Conservation (phyloP, 768 basidiomycete genomes). For the Suillus fuscotomentosus region DNA sequence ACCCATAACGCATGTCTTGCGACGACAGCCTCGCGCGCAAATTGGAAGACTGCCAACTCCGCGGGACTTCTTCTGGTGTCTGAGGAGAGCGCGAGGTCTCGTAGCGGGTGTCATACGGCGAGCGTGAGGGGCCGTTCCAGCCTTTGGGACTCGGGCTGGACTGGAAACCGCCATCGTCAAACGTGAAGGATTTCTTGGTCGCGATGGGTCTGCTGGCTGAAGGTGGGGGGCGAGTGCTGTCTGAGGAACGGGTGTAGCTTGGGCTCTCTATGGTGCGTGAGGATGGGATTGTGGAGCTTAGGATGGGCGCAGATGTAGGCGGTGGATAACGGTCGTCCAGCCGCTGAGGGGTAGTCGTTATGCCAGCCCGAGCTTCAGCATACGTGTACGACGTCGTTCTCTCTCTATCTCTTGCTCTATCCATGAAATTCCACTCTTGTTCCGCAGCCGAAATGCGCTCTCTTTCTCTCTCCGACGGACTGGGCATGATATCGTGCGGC, state of each 20-base stretch:
- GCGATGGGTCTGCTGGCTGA: slow-evolving; percentile 33
- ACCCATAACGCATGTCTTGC: slow-evolving; percentile 27
- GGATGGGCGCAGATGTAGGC: slow-evolving; percentile 16
- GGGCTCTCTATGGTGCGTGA: neutral
- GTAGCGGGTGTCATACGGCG: slow-evolving; percentile 27
- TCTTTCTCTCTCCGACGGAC: slow-evolving; percentile 25
- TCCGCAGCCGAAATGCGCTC: slow-evolving; percentile 24
- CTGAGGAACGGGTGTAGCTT: slow-evolving; percentile 11
- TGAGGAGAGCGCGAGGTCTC: slow-evolving; percentile 31
- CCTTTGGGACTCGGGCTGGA: slow-evolving; percentile 21
- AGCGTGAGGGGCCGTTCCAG: slow-evolving; percentile 21
- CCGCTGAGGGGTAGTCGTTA: slow-evolving; percentile 4
- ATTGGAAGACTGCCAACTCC: slow-evolving; percentile 30
- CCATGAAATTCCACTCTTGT: slow-evolving; percentile 27
- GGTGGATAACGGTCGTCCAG: slow-evolving; percentile 18
- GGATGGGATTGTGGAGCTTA: slow-evolving; percentile 6
- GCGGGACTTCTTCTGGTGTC: slow-evolving; percentile 25
- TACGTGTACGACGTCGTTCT: slow-evolving; percentile 11
- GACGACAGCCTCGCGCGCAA: slow-evolving; percentile 26
- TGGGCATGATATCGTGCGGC: slow-evolving; percentile 14
- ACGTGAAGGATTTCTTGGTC: slow-evolving; percentile 24
- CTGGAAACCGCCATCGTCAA: slow-evolving; percentile 23
- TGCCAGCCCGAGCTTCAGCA: slow-evolving; percentile 22
- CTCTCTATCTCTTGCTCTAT: slow-evolving; percentile 25
- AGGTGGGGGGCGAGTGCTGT: slow-evolving; percentile 18